phyloP scores from a whole-genome alignment of 306 rosid species.

The Crotalaria pallida region DNA sequence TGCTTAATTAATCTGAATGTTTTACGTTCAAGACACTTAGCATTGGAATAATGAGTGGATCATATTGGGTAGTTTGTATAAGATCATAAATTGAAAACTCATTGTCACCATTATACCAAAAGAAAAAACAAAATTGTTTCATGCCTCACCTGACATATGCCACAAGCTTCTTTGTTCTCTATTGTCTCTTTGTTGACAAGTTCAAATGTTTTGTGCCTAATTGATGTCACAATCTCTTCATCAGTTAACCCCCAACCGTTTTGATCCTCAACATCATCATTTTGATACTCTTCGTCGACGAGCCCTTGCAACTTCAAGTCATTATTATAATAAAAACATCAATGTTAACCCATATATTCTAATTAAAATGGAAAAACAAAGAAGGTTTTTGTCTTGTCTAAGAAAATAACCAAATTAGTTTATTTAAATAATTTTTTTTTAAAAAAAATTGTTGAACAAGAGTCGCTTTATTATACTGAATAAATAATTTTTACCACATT shows the following conservation, averaged over 20 bases:
- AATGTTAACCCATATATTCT: not conserved
- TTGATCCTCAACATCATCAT: not conserved
- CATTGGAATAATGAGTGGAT: too few relatives aligned
- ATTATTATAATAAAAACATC: not conserved
- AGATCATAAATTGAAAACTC: too few relatives aligned
- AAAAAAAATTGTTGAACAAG: not conserved
- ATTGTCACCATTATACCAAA: too few relatives aligned
- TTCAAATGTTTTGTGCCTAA: not conserved
- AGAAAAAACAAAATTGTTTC: too few relatives aligned
- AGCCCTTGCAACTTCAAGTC: not conserved
- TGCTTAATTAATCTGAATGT: too few relatives aligned
- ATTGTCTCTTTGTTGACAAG: not conserved
- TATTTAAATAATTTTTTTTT: too few relatives aligned
- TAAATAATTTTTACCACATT: constrained; percentile 18
- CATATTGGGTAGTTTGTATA: too few relatives aligned
- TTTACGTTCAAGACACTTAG: too few relatives aligned
- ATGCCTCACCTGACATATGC: constrained; percentile 30
- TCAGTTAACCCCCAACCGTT: not conserved
- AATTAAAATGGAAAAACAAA: not conserved
- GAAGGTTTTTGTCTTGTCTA: too few relatives aligned
- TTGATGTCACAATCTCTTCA: not conserved
- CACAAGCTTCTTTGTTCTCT: not conserved
- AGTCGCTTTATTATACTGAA: not conserved
- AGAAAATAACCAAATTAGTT: too few relatives aligned
- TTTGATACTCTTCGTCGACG: not conserved